phyloP scores from a whole-genome alignment of 306 rosid species.

The Neltuma alba region DNA sequence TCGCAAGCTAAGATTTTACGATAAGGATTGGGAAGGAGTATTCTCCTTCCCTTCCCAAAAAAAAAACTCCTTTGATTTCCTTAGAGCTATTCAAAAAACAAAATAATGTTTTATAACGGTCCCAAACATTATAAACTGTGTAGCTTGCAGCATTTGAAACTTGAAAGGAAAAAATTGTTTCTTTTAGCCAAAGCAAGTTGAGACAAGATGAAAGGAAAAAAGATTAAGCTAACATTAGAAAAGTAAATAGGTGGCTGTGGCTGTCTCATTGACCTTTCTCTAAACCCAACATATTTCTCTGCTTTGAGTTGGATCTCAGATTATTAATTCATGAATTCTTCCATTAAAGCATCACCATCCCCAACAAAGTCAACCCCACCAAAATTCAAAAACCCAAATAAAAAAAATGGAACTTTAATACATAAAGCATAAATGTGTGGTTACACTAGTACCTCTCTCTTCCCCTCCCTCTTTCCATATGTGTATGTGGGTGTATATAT shows the following conservation, averaged over 20 bases:
- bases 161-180: background rate
- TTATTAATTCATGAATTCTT: background rate
- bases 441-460: constrained; percentile 1
- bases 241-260: background rate
- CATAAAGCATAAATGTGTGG: background rate
- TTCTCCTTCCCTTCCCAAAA: background rate
- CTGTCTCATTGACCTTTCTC: constrained; percentile 14
- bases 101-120: background rate
- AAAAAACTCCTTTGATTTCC: background rate
- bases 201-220: background rate
- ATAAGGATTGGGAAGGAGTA: background rate
- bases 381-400: background rate
- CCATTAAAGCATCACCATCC: background rate
- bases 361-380: constrained; percentile 13
- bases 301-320: background rate
- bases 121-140: background rate
- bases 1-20: no score
- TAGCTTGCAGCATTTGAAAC: background rate
- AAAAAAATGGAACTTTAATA: background rate
- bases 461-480: background rate
- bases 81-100: background rate
- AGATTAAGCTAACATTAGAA: background rate
- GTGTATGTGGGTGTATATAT: no score
- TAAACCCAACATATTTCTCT: background rate
- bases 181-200: background rate